Evolutionary conservation across 768 basidiomycete genomes (phyloP), one percentile per base, ranked within the genome.

Genomic region (Xerocomellus intermedius): DNA sequence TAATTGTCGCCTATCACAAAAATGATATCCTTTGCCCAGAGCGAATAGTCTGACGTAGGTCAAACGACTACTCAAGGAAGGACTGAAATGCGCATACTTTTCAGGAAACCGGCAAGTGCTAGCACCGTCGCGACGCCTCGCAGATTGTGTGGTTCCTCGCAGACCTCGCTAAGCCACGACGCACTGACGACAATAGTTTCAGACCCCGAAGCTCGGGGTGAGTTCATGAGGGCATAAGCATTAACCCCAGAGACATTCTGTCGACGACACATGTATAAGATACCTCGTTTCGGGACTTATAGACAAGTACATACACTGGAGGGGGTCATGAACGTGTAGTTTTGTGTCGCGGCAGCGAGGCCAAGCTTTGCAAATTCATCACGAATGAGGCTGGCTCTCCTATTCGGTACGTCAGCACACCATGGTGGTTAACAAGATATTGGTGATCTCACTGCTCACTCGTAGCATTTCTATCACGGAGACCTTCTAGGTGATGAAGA

Each of bases 11-110:
- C 88, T 56, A 98, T 77, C 26, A 99, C 83, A 56, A 98, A 88
- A 17, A 98, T 73, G 52, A 99, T 78, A 63, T 98, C 95, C 68
- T 95, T 96, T 1, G 94, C 90, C 96, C 97, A 99, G 36, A 93
- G 79, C 21, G 93, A 91, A 62, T 90, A 87, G 33, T 79, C 93
- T 95, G 62, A 56, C 9, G 17, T 16, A 19, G 30, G 36, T 69
- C 16, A 65, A 46, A 48, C 26, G 16, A 33, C 13, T 35, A 36
- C 7, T 21, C 33, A 4, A 24, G 37, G n/a, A 35, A 43, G 46
- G 28, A 33, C 21, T 12, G 22, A 14, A 36, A 54, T 26, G 8
- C 3, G 63, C 80, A 48, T 55, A 97, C 96, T 80, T 77, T 88
- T 89, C 36, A 97, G 71, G 68, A 89, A 98, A 46, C 75, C 74